Evolutionary conservation across 805 yeast genomes (phyloP).

Genomic region (Candida pini): DNA sequence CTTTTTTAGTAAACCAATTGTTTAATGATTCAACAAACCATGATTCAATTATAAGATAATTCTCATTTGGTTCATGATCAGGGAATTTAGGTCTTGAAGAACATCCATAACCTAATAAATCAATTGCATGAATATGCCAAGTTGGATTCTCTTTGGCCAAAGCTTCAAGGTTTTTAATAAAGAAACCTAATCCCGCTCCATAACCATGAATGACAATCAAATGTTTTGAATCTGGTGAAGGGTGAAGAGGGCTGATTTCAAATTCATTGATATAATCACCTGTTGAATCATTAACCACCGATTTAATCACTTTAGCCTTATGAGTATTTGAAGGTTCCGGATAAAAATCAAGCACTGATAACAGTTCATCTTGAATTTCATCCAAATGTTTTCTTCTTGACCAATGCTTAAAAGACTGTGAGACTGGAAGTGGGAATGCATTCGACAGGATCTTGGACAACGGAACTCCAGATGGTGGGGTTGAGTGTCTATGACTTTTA

Average conservation of each 20-base stretch:
- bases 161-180: conserved; percentile 58
- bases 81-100: conserved; percentile 75
- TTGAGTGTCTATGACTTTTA: conserved; percentile 51
- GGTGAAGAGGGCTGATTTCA: conserved; percentile 39
- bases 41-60: conserved; percentile 46
- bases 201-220: conserved; percentile 86
- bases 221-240: conserved; percentile 30
- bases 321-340: conserved; percentile 49
- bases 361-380: conserved; percentile 37
- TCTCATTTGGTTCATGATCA: conserved; percentile 28
- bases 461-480: conserved; percentile 67
- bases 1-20: conserved; percentile 51
- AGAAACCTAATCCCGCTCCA: conserved; percentile 87
- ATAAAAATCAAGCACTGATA: conserved; percentile 50
- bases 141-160: conserved; percentile 29
- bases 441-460: conserved; percentile 44
- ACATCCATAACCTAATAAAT: conserved; percentile 85
- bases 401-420: conserved; percentile 52
- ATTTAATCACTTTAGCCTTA: conserved; percentile 42
- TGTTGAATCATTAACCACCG: conserved; percentile 41
- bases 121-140: conserved; percentile 82
- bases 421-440: conserved; percentile 52
- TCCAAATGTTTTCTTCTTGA: conserved; percentile 22
- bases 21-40: conserved; percentile 64
- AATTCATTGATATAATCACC: conserved; percentile 73